Evolutionary conservation across 202 grass and related monocot genomes (phyloP), one percentile per base, ranked within the genome.

Genomic region (Digitaria exilis): DNA sequence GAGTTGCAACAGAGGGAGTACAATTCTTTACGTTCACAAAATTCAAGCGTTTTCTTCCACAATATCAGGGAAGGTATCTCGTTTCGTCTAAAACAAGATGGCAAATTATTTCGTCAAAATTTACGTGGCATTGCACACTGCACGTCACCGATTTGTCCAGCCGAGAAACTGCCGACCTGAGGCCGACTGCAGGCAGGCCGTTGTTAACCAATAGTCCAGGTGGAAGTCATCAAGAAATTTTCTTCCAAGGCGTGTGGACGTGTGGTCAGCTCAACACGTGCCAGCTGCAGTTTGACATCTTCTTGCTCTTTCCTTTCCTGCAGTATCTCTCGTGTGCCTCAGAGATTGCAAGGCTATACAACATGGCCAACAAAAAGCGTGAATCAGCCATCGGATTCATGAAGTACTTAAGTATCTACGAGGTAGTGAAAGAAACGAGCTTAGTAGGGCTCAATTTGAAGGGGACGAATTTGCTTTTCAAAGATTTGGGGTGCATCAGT

Each of bases 211-310:
- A 7, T 32, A 17, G 14, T 17, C 29, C 10, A 9, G 44, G 10
- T 0, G 70, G 15, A 10, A 48, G 57, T 77, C 75, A 22, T 11
- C 43, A 31, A 11, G 41, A 63, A 61, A 32, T 4, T 34, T 78
- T 78, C 75, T 65, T 64, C 42, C 58, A 49, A 78, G 41, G 31
- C 58, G 59, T 78, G 75, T 78, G 41, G 60, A 34, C 58, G 59
- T 65, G 75, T 65, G 41, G 60, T 50, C 43, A 65, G 17, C 76
- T 78, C 6, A 22, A 51, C 43, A 65, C 43, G 76, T 65, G 28
- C 24, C 60, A 51, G 43, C 18, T 49, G 30, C 19, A 16, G 18
- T 8, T 49, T 64, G 42, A 24, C 65, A 34, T 62, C 11, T 78
- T 51, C 29, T 17, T 9, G 22, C 3, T n/a, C n/a, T n/a, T n/a